phyloP scores from a whole-genome alignment of 257 asterid species.

The Forsythia viridissima region DNA sequence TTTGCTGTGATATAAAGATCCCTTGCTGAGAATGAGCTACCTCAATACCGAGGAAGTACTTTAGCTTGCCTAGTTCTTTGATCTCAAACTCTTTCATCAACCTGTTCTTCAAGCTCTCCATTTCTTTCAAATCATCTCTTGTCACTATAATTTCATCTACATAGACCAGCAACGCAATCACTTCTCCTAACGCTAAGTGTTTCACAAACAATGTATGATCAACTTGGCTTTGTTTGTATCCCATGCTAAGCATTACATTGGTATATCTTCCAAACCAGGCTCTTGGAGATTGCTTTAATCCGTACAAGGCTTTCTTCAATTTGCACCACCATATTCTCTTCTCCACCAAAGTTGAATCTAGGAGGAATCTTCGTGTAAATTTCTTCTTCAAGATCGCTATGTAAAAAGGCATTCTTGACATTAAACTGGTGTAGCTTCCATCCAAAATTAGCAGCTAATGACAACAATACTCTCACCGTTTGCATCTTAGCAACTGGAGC shows the following conservation, averaged over 20 bases:
- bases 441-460: background rate
- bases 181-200: background rate
- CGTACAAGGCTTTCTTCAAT: no score
- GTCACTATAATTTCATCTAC: background rate
- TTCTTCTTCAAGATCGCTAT: no score
- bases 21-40: background rate
- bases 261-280: constrained; percentile 1
- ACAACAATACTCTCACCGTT: constrained; percentile 4
- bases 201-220: background rate
- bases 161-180: background rate
- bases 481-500: background rate
- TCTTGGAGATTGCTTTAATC: constrained; percentile 4
- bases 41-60: background rate
- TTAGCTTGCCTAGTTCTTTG: background rate
- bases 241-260: background rate
- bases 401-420: no score
- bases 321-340: no score
- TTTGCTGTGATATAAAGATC: background rate
- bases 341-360: no score
- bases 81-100: background rate
- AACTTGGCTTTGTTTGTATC: background rate
- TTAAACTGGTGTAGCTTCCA: background rate
- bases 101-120: background rate
- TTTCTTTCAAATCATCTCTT: background rate
- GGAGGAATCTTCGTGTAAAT: no score